Base-by-base conservation (phyloP, 2,329 filamentous ascomycete genomes). In the Boeremia lycopersici region DNA sequence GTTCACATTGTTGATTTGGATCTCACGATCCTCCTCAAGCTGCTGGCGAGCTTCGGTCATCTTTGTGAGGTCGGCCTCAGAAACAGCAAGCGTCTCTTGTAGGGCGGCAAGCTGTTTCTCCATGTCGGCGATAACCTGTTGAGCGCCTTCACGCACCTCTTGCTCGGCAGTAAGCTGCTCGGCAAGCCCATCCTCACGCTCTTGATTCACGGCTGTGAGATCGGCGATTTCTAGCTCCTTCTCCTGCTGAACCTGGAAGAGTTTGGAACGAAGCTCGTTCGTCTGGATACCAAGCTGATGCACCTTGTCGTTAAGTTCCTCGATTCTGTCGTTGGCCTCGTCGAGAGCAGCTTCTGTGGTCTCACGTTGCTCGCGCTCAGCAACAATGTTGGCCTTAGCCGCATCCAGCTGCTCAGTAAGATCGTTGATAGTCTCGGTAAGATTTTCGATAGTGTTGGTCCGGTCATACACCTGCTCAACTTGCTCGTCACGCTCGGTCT, bases 231-330 rank as follows among this genome's bases (percentile, higher is more conserved):
- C 57, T 25, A 65, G 51, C 36, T 76, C 72, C 59, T 77, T 75
- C 41, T 76, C 67, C 56, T 77, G 71, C 64, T 81, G 79, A 2
- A 77, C 66, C 43, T 77, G 70, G 62, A 78, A 81, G 6, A 81
- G 64, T 64, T 81, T 81, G 48, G 76, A 74, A 3, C 79, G 78
- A 25, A 81, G 73, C 59, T 79, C 74, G 29, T 81, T 80, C n/a
- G 78, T 77, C 55, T 79, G 73, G 13, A 76, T 67, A 35, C 79
- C 78, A n/a, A 70, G 63, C 17, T 75, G 68, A 19, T 75, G 72
- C 5, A 81, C 63, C 48, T 74, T 75, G 23, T 69, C 47, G 17
- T 77, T 72, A 19, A 80, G 70, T 6, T 73, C 72, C 5, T 73
- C 74, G 38, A 81, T 74, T 48, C 76, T 65, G 7, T 66, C 69